A percentile compares a stretch with the other conserved stretches of the same genome.
These are phyloP conservation scores for Amphicarpaea edgeworthii DNA, from an alignment of 306 rosid genomes.

Conservation along the genomic window DNA sequence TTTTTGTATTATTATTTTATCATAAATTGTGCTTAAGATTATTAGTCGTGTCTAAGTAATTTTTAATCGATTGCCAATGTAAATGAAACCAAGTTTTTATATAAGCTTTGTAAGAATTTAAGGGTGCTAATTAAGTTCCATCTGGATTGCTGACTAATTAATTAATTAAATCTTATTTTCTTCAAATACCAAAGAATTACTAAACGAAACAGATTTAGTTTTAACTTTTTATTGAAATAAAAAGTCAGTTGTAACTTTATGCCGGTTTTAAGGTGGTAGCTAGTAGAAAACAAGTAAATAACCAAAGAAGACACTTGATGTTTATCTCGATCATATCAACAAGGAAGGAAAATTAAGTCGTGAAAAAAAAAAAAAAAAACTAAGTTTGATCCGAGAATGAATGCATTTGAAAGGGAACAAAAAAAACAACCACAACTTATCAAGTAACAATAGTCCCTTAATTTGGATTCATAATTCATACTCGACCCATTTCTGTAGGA, in stretches of 20 bases:
- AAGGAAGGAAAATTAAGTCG: neutral
- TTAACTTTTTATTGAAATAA: too few relatives aligned
- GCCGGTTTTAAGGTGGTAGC: constrained; percentile 18
- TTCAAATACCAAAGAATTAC: too few relatives aligned
- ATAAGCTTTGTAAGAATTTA: neutral
- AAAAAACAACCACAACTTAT: constrained; percentile 17
- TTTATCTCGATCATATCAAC: neutral
- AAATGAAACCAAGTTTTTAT: neutral
- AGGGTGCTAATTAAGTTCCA: neutral
- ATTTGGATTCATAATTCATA: constrained; percentile 25
- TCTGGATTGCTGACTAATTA: neutral
- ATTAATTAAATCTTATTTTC: neutral
- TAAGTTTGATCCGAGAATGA: constrained; percentile 45
- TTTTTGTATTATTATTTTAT: too few relatives aligned
- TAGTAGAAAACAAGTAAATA: neutral
- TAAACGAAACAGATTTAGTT: too few relatives aligned
- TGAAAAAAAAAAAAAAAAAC: neutral
- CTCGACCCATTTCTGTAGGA: neutral
- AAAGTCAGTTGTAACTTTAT: constrained; percentile 22
- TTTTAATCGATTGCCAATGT: too few relatives aligned
- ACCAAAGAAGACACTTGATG: neutral
- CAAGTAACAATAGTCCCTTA: constrained; percentile 10
- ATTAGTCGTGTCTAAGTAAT: too few relatives aligned
- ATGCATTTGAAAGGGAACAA: constrained; percentile 39
- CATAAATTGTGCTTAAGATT: too few relatives aligned